Evolutionary conservation across 352 stramenopile species (phyloP).

Genomic region (Globisporangium mamillatum): DNA sequence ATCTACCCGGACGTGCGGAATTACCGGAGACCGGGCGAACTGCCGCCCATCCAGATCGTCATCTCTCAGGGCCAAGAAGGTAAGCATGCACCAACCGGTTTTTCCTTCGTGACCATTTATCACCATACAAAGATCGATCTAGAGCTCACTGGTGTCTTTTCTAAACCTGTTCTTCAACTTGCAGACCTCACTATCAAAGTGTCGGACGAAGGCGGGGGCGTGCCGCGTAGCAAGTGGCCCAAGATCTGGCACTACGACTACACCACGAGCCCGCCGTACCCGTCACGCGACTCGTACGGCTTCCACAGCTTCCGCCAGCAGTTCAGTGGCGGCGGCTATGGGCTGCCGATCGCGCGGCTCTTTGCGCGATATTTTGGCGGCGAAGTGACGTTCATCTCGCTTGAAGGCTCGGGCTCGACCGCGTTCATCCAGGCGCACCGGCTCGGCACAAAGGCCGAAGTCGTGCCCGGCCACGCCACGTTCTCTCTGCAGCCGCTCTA

Average conservation of each 20-base stretch:
- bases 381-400: constrained; percentile 97
- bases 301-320: constrained; percentile 83
- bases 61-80: constrained; percentile 95
- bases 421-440: constrained; percentile 82
- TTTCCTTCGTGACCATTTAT: not conserved
- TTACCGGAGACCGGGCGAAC: constrained; percentile 46
- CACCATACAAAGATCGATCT: not conserved
- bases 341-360: constrained; percentile 88
- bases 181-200: constrained; percentile 97
- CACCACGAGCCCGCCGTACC: constrained; percentile 90
- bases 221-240: constrained; percentile 94
- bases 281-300: constrained; percentile 51
- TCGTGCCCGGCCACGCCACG: constrained; percentile 61
- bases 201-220: constrained; percentile 97
- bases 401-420: constrained; percentile 98
- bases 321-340: constrained; percentile 94
- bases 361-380: constrained; percentile 99
- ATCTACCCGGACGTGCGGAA: constrained; percentile 79
- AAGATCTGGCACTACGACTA: constrained; percentile 99
- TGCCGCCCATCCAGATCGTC: constrained; percentile 96
- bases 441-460: constrained; percentile 69
- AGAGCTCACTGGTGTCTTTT: not conserved
- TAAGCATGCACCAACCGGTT: not conserved
- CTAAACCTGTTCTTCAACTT: not conserved
- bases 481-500: constrained; percentile 20